Percentiles rank a stretch among this genome's conserved stretches.
Evolutionary conservation across 306 rosid species (phyloP).

Genomic region (Glycine latifolia): DNA sequence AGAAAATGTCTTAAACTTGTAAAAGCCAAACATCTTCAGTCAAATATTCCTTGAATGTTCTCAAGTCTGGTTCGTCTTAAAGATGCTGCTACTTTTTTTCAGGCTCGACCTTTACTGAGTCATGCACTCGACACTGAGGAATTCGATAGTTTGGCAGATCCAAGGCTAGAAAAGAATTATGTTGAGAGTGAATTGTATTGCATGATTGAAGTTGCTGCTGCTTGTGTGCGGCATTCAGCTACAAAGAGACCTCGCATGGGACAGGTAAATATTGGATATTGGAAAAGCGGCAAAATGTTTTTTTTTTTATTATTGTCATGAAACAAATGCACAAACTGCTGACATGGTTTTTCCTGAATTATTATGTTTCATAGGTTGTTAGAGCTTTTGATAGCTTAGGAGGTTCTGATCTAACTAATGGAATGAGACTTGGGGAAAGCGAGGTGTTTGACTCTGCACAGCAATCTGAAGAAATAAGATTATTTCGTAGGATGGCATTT

Average conservation of each 20-base stretch:
- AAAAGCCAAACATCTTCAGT: slow-evolving; percentile 23
- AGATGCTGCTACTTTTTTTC: slow-evolving; percentile 40
- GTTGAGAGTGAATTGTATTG: slow-evolving; percentile 70
- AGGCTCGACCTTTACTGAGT: slow-evolving; percentile 89
- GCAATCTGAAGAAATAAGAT: slow-evolving; percentile 74
- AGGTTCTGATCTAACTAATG: slow-evolving; percentile 75
- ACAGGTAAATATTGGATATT: slow-evolving; percentile 64
- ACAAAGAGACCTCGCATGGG: slow-evolving; percentile 92
- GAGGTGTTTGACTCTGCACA: slow-evolving; percentile 71
- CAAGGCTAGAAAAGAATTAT: slow-evolving; percentile 72
- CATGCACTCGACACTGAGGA: slow-evolving; percentile 71
- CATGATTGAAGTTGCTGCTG: slow-evolving; percentile 85
- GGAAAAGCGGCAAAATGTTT: slow-evolving; percentile 8
- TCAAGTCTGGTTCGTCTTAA: slow-evolving; percentile 41
- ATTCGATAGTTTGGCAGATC: slow-evolving; percentile 65
- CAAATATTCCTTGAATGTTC: slow-evolving; percentile 13
- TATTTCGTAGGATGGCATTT: slow-evolving; percentile 80
- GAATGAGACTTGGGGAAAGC: slow-evolving; percentile 90
- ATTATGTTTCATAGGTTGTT: slow-evolving; percentile 72
- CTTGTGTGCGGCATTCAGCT: slow-evolving; percentile 86
- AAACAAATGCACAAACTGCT: slow-evolving; percentile 7
- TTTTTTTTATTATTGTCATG: neutral
- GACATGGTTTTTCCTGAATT: slow-evolving; percentile 41
- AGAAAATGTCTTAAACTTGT: slow-evolving; percentile 31
- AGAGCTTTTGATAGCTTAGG: slow-evolving; percentile 81